Evolutionary conservation across 2,329 filamentous ascomycete species (phyloP).

Genomic region (Arthrobotrys iridis): DNA sequence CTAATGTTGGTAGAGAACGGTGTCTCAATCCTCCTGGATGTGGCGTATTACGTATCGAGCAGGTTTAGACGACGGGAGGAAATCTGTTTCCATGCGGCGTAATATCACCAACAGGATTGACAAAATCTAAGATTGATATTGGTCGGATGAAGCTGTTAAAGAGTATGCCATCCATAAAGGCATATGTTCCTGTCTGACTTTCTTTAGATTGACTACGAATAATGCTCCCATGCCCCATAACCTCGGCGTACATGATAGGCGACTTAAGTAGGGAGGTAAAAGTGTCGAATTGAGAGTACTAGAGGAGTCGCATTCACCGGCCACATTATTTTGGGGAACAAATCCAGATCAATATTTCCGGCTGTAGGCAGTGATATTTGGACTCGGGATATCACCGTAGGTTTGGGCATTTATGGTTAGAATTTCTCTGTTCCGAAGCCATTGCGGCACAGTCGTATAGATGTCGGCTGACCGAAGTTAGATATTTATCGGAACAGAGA

Average conservation of each 20-base stretch:
- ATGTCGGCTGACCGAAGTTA: neutral
- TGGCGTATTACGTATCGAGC: constrained; percentile 11
- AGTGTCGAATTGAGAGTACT: constrained; percentile 3
- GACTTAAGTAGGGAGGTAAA: constrained; percentile 1
- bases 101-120: neutral
- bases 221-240: neutral
- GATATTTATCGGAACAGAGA: neutral
- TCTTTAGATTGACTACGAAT: neutral
- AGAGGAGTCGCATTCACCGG: too few species aligned
- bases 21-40: constrained; percentile 14
- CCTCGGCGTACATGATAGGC: neutral
- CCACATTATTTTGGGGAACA: too few species aligned
- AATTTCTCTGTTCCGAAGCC: neutral
- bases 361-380: too few species aligned
- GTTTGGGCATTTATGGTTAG: neutral
- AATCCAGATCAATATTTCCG: too few species aligned
- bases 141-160: neutral
- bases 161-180: neutral
- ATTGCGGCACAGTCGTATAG: neutral
- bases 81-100: constrained; percentile 26
- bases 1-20: constrained; percentile 19
- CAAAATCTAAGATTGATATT: neutral
- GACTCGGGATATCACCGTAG: neutral
- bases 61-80: constrained; percentile 7
- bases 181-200: neutral